Conservation (phyloP, 2,329 filamentous ascomycete species). For the Ascochyta viciae-villosae region DNA sequence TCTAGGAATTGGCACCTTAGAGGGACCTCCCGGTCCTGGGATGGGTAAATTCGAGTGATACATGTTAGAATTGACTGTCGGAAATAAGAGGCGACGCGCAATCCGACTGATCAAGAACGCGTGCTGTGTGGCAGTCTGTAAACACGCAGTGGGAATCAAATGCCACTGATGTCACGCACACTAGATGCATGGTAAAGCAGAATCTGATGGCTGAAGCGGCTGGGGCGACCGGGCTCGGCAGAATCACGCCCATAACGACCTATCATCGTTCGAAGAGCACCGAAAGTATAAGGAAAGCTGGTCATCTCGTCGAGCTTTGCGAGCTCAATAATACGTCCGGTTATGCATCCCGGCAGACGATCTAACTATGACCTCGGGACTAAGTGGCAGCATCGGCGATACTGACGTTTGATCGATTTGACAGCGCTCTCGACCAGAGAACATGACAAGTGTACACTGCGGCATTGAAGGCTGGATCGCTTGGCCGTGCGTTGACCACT, state of each 20-base stretch:
- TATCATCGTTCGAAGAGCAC: conserved; percentile 1
- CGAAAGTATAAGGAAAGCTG: not conserved
- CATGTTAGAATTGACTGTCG: conserved; percentile 1
- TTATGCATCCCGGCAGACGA: not conserved
- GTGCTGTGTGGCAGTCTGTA: conserved; percentile 10
- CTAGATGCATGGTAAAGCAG: conserved; percentile 5
- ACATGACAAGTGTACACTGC: not conserved
- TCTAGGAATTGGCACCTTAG: conserved; percentile 38
- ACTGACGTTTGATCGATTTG: not conserved
- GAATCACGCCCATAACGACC: not conserved
- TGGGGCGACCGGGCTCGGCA: conserved; percentile 3
- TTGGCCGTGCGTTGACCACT: not conserved
- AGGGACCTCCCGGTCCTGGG: conserved; percentile 4
- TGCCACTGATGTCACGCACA: not conserved
- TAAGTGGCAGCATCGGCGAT: not conserved
- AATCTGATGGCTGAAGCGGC: conserved; percentile 4
- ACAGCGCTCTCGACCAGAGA: not conserved
- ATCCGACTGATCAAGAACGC: conserved; percentile 1
- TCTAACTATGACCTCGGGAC: not conserved
- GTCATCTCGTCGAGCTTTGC: not conserved
- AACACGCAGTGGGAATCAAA: conserved; percentile 3
- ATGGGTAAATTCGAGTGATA: conserved; percentile 2
- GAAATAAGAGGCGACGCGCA: not conserved
- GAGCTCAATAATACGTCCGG: conserved; percentile 2
- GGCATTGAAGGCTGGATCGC: not conserved